Percentiles rank a stretch among this genome's conserved stretches.
These are phyloP conservation scores for Citrus trifoliata DNA, from an alignment of 345 rosid species.

Conservation along the genomic window DNA sequence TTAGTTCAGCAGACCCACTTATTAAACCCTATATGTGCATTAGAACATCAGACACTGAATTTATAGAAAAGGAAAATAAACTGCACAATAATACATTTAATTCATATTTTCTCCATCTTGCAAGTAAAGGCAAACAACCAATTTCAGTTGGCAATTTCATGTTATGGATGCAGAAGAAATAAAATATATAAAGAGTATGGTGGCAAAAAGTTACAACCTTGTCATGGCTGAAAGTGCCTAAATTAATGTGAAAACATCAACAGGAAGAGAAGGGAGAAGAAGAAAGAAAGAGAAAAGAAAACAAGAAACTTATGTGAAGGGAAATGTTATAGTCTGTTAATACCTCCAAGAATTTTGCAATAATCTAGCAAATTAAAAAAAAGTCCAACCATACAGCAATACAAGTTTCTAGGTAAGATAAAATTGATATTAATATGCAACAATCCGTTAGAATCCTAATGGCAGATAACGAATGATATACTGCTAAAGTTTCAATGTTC, in stretches of 20 bases:
- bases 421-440: background rate
- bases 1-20: conserved; percentile 86
- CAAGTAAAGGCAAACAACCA: background rate
- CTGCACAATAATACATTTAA: background rate
- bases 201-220: background rate
- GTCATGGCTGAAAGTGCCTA: background rate
- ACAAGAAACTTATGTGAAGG: background rate
- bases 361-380: background rate
- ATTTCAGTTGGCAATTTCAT: background rate
- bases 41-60: conserved; percentile 1
- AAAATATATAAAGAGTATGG: background rate
- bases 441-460: background rate
- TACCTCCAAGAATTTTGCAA: background rate
- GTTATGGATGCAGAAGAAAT: background rate
- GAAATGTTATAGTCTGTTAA: background rate
- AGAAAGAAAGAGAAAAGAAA: background rate
- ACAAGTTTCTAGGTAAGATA: background rate
- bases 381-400: background rate
- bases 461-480: background rate
- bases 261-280: background rate
- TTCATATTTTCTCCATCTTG: background rate
- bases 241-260: background rate
- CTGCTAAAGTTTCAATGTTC: background rate
- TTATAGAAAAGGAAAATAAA: background rate
- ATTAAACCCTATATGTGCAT: conserved; percentile 60